These are phyloP conservation scores for Lactarius quietus DNA, from an alignment of 768 basidiomycete genomes.

Conservation along the genomic window DNA sequence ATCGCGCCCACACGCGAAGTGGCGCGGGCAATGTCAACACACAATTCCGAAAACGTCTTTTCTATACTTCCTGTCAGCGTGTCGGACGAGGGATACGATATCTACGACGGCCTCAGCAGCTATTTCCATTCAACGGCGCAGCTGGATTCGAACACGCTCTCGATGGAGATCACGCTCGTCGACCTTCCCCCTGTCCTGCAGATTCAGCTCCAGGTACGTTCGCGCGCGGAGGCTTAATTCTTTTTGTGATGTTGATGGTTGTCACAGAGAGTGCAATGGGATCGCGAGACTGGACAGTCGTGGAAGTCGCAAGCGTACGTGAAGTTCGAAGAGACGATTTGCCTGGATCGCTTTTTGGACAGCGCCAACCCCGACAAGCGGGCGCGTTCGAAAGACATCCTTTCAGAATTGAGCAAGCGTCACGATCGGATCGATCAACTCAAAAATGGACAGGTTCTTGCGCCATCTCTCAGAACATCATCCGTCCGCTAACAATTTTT, in stretches of 20 bases:
- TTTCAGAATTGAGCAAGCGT: constrained; percentile 56
- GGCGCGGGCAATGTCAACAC: constrained; percentile 52
- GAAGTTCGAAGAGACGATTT: constrained; percentile 81
- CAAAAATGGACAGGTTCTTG: constrained; percentile 66
- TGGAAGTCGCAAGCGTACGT: constrained; percentile 97
- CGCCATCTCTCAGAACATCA: not conserved
- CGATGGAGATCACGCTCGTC: constrained; percentile 83
- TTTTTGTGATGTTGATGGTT: not conserved
- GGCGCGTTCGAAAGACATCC: constrained; percentile 63
- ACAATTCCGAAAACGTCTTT: constrained; percentile 89
- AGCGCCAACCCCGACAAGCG: constrained; percentile 69
- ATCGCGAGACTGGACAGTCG: constrained; percentile 84
- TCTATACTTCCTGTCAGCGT: constrained; percentile 95
- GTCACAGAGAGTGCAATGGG: constrained; percentile 84
- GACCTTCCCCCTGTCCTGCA: constrained; percentile 89
- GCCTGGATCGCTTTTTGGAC: constrained; percentile 90
- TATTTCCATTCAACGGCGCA: constrained; percentile 91
- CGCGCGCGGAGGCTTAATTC: not conserved
- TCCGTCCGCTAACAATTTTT: not conserved
- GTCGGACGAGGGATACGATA: constrained; percentile 79
- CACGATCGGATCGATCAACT: constrained; percentile 68
- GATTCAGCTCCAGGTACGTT: constrained; percentile 86
- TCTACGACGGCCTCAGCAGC: constrained; percentile 89
- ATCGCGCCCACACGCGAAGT: constrained; percentile 38
- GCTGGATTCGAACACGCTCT: constrained; percentile 79